Conservation (phyloP, 2,329 filamentous ascomycete species). For the Zalaria obscura region DNA sequence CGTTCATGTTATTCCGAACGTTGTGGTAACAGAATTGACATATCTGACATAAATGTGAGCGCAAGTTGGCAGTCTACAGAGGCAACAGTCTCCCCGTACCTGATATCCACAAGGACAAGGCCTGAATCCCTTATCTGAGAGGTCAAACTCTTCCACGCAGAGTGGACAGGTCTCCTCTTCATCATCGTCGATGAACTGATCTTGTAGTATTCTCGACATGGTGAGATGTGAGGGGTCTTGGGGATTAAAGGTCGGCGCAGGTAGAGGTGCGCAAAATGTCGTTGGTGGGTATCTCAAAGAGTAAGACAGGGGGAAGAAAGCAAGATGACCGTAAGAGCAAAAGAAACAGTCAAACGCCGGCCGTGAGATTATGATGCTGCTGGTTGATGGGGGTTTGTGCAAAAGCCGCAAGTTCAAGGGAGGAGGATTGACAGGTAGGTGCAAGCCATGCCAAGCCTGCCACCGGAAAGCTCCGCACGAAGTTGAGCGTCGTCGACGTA, state of each 20-base stretch:
- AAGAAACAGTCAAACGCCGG: not conserved
- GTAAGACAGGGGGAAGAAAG: not conserved
- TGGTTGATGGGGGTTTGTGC: too few relatives aligned
- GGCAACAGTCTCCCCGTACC: conserved; percentile 37
- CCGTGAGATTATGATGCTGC: too few relatives aligned
- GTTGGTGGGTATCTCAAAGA: not conserved
- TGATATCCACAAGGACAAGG: conserved; percentile 97
- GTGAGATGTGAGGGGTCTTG: conserved; percentile 3
- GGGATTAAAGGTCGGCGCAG: too few relatives aligned
- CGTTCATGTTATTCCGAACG: conserved; percentile 96
- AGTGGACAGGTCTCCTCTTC: conserved; percentile 61
- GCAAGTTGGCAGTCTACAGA: not conserved
- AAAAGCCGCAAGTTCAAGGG: too few relatives aligned
- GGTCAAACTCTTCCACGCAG: conserved; percentile 97
- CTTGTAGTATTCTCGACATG: conserved; percentile 36
- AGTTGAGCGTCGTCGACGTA: too few relatives aligned
- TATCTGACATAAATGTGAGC: conserved; percentile 44
- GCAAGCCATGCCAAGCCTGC: too few relatives aligned
- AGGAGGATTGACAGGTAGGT: too few relatives aligned
- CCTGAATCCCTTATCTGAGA: conserved; percentile 91
- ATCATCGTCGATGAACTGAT: conserved; percentile 40
- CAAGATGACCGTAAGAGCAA: not conserved
- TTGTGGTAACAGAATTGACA: conserved; percentile 99
- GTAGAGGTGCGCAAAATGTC: too few relatives aligned
- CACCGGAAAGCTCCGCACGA: too few relatives aligned